Evolutionary conservation across 2,329 filamentous ascomycete genomes (phyloP).

Genomic region (Chrysoporthe deuterocubensis): DNA sequence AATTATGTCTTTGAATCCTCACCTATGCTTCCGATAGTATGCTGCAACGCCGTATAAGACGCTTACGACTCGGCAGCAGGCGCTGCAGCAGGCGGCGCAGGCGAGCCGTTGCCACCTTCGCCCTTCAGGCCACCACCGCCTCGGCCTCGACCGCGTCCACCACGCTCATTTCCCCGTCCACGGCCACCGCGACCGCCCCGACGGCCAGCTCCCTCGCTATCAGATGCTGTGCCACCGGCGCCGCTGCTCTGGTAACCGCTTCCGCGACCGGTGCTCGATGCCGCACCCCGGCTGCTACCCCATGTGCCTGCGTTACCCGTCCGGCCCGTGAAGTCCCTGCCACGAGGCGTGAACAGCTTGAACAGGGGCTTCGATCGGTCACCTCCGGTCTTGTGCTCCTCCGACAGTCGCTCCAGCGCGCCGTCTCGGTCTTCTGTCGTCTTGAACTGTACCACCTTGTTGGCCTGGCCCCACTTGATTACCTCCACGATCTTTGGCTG

Average conservation of each 20-base stretch:
- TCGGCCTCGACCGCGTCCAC: constrained; percentile 58
- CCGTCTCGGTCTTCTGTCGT: constrained; percentile 78
- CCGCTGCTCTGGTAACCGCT: constrained; percentile 86
- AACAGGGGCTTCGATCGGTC: constrained; percentile 80
- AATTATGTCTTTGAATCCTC: background rate
- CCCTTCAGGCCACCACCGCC: constrained; percentile 64
- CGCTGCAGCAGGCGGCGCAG: constrained; percentile 56
- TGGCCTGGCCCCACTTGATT: constrained; percentile 77
- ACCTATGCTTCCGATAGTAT: too few relatives aligned
- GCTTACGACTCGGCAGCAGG: constrained; percentile 39
- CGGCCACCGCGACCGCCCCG: constrained; percentile 61
- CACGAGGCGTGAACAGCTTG: constrained; percentile 78
- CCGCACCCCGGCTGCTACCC: constrained; percentile 69
- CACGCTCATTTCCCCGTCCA: constrained; percentile 59
- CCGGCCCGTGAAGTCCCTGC: constrained; percentile 55
- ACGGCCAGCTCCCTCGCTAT: constrained; percentile 61
- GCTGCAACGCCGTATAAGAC: background rate
- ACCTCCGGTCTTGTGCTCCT: constrained; percentile 76
- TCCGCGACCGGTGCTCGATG: constrained; percentile 53
- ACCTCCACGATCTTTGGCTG: constrained; percentile 78
- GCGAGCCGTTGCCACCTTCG: constrained; percentile 57
- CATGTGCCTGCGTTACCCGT: constrained; percentile 68
- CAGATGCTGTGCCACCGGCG: constrained; percentile 78
- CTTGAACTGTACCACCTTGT: constrained; percentile 87
- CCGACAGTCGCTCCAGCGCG: constrained; percentile 74